phyloP scores from a whole-genome alignment of 192 early-diverging fungal species.

The Coemansia sp. region DNA sequence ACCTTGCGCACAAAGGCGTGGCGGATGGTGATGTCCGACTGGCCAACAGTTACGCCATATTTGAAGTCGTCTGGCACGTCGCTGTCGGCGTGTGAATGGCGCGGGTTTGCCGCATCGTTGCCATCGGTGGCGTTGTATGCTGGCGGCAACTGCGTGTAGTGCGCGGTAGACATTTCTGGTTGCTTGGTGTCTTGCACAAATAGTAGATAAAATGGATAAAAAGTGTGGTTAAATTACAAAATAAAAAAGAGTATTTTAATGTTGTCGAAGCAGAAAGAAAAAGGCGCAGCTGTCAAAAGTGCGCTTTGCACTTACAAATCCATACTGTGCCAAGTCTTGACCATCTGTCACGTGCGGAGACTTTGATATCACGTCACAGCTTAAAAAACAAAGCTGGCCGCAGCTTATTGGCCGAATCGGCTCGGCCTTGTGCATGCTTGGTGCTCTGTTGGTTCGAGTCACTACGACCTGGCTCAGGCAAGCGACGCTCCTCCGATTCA shows the following conservation, averaged over 20 bases:
- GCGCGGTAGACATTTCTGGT: slow-evolving; percentile 35
- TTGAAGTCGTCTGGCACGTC: slow-evolving; percentile 59
- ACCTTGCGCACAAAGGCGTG: slow-evolving; percentile 72
- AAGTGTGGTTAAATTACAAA: neutral
- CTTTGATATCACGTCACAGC: no score
- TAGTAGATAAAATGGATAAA: neutral
- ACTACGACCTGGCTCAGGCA: no score
- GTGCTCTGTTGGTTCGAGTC: no score
- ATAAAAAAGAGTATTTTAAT: neutral
- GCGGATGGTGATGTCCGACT: slow-evolving; percentile 54
- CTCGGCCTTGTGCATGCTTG: no score
- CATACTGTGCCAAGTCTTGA: neutral
- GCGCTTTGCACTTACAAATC: neutral
- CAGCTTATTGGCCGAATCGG: no score
- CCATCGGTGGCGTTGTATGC: slow-evolving; percentile 23
- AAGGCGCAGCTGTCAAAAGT: neutral
- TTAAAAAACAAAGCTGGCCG: no score
- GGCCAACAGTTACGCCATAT: slow-evolving; percentile 48
- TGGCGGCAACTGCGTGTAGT: slow-evolving; percentile 49
- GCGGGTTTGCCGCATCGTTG: slow-evolving; percentile 5
- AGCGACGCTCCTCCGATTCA: no score
- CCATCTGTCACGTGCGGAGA: no score
- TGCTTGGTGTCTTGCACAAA: neutral
- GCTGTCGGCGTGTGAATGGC: slow-evolving; percentile 12
- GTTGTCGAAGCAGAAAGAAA: neutral